These are phyloP conservation scores for Tilletia horrida DNA, from an alignment of 1,284 basidiomycete genomes.

Conservation along the genomic window DNA sequence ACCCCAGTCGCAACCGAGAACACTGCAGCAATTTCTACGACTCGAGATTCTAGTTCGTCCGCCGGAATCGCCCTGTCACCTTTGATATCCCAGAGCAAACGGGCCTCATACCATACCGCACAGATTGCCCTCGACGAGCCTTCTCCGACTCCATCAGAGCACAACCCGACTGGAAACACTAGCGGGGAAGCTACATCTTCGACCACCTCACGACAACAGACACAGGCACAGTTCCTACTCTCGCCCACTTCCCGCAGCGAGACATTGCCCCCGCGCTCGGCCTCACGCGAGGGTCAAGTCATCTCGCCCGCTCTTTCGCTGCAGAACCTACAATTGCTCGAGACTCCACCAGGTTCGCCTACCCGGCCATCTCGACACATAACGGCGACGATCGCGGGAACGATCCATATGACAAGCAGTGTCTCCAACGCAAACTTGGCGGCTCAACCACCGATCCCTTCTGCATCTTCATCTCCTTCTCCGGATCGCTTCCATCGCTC, in stretches of 20 bases:
- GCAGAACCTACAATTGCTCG: constrained; percentile 25
- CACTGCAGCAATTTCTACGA: neutral
- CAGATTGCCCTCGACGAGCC: constrained; percentile 17
- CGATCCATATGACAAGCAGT: too few species aligned
- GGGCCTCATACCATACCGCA: constrained; percentile 33
- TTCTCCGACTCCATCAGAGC: neutral
- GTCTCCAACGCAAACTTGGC: too few species aligned
- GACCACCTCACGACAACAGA: too few species aligned
- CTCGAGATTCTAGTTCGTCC: neutral
- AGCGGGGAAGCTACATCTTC: too few species aligned
- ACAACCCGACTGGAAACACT: too few species aligned
- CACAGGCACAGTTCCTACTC: neutral
- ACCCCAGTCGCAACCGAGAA: too few species aligned
- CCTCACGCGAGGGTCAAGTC: too few species aligned
- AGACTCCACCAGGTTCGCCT: constrained; percentile 29
- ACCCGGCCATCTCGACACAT: neutral
- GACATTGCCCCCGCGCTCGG: neutral
- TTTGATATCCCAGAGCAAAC: neutral
- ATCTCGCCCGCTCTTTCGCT: constrained; percentile 9
- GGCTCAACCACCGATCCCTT: neutral
- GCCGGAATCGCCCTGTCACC: too few species aligned
- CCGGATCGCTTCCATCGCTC: neutral
- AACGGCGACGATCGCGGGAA: too few species aligned
- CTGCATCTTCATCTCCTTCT: neutral
- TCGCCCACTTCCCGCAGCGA: constrained; percentile 13